Percentiles rank a stretch among this genome's conserved stretches.
phyloP scores from a whole-genome alignment of 2,329 filamentous ascomycete genomes.

The Drechslerella dactyloides region DNA sequence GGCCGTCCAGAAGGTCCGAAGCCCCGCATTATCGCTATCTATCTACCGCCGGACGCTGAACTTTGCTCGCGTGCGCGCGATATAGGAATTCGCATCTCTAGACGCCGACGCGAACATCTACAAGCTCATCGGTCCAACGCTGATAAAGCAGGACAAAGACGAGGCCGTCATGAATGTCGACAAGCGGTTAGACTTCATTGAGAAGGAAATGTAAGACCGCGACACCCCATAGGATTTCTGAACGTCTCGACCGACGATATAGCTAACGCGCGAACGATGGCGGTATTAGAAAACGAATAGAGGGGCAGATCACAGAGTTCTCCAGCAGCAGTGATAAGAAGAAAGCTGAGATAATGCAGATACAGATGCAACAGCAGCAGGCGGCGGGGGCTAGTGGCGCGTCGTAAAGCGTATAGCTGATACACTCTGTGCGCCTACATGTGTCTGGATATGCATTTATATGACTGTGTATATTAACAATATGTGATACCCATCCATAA shows the following conservation, averaged over 20 bases:
- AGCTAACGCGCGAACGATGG: constrained; percentile 5
- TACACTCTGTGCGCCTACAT: background rate
- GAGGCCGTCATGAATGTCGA: constrained; percentile 92
- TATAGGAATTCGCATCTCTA: constrained; percentile 79
- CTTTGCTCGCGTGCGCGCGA: background rate
- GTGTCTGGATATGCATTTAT: constrained; percentile 20
- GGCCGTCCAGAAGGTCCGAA: constrained; percentile 76
- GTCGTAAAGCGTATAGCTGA: background rate
- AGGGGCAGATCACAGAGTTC: constrained; percentile 69
- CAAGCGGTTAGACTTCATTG: constrained; percentile 87
- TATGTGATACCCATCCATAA: constrained; percentile 31
- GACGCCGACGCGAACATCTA: constrained; percentile 87
- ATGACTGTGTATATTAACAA: constrained; percentile 38
- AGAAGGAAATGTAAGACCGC: constrained; percentile 80
- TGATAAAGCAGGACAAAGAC: constrained; percentile 90
- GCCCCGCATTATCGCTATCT: background rate
- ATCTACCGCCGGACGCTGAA: background rate
- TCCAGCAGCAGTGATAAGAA: constrained; percentile 70
- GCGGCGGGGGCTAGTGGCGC: constrained; percentile 50
- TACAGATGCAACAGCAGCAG: constrained; percentile 59
- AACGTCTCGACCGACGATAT: constrained; percentile 16
- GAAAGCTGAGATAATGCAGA: constrained; percentile 67
- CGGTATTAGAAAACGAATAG: constrained; percentile 67
- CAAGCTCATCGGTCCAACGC: constrained; percentile 89
- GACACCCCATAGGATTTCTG: background rate